phyloP scores from a whole-genome alignment of 805 yeast species.

The Myxozyma lipomycoides region DNA sequence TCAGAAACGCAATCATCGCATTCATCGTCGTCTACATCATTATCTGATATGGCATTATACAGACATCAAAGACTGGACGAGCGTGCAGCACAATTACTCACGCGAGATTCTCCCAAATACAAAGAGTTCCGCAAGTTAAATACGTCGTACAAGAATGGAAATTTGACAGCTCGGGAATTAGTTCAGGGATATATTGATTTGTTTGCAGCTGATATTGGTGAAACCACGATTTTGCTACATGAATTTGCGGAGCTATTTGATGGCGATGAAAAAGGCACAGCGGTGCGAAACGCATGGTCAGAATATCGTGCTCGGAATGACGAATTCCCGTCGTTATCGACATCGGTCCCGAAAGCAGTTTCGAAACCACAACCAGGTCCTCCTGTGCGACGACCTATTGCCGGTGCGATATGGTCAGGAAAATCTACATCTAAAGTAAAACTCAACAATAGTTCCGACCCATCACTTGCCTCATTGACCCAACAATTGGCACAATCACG shows the following conservation, averaged over 20 bases:
- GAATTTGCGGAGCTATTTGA: conserved; percentile 23
- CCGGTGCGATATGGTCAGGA: not conserved
- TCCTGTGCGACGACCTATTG: not conserved
- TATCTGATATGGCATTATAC: not conserved
- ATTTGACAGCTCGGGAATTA: conserved; percentile 17
- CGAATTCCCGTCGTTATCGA: not conserved
- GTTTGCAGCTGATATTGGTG: conserved; percentile 17
- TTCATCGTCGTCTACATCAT: not conserved
- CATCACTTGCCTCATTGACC: not conserved
- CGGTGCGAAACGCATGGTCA: conserved; percentile 11
- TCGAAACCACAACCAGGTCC: not conserved
- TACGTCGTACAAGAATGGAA: conserved; percentile 3
- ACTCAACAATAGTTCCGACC: not conserved
- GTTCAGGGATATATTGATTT: conserved; percentile 17
- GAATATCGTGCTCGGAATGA: conserved; percentile 15
- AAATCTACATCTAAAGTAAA: not conserved
- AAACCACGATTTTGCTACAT: conserved; percentile 18
- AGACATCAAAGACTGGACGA: conserved; percentile 17
- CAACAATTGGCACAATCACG: conserved; percentile 1
- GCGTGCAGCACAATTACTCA: conserved; percentile 17
- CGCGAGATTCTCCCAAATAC: conserved; percentile 12
- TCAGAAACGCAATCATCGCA: not conserved
- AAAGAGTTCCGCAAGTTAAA: conserved; percentile 11
- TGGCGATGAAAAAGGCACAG: conserved; percentile 1
- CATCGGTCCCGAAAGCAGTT: not conserved